phyloP scores from a whole-genome alignment of 2,329 filamentous ascomycete species.

The Cladophialophora chaetospira region DNA sequence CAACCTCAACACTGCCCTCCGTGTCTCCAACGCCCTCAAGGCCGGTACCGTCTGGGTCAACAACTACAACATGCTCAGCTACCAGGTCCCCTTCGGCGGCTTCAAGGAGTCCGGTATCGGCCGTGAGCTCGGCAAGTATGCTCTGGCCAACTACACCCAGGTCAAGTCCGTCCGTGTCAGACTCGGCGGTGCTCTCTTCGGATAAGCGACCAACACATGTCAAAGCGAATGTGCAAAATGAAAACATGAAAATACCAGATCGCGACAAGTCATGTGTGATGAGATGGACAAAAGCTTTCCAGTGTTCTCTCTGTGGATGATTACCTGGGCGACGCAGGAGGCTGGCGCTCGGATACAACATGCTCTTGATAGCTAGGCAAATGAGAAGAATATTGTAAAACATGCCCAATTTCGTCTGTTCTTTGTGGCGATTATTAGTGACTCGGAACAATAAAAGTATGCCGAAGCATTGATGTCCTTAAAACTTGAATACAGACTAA shows the following conservation, averaged over 20 bases:
- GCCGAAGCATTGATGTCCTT: no score
- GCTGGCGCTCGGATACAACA: constrained; percentile 7
- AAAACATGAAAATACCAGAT: background rate
- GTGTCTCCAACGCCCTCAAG: constrained; percentile 69
- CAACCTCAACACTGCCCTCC: constrained; percentile 76
- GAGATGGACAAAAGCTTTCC: background rate
- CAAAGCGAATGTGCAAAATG: background rate
- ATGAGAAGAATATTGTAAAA: background rate
- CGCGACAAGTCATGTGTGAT: background rate
- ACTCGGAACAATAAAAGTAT: no score
- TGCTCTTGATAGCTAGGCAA: constrained; percentile 3
- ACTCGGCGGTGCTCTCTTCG: constrained; percentile 49
- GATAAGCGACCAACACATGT: constrained; percentile 32
- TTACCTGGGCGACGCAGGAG: background rate
- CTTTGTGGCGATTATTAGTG: no score
- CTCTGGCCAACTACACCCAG: constrained; percentile 53
- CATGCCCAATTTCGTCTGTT: background rate
- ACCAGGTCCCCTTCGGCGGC: constrained; percentile 53
- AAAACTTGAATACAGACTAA: no score
- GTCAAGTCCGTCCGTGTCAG: constrained; percentile 51
- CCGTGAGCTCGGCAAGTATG: constrained; percentile 51
- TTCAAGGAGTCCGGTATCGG: constrained; percentile 49
- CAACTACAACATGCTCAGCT: constrained; percentile 72
- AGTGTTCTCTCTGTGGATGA: background rate
- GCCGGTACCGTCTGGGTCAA: constrained; percentile 71